Evolutionary conservation across 78 protist genomes (phyloP), one percentile per base, ranked within the genome.

Genomic region (Corallochytrium limacisporum): DNA sequence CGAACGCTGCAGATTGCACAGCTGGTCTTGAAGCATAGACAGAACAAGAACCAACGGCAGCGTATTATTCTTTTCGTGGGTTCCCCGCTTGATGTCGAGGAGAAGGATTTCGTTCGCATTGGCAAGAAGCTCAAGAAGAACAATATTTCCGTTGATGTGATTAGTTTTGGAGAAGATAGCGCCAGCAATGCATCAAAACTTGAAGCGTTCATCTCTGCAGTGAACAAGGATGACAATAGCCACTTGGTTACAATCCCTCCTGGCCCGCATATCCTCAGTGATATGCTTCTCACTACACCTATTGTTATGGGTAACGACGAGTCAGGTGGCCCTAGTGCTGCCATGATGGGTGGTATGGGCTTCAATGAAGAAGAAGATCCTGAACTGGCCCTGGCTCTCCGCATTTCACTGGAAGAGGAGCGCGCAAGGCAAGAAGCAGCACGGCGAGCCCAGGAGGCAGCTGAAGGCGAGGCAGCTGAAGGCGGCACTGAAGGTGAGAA

Each of bases 61-160:
- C 85, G 95, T 57, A 84, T 90, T 55, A 51, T 90, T 37, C 81
- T 75, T 2, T 90, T 90, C 53, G 91, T 90, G 31, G 95, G 95
- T 9, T 49, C 78, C 44, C 95, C 95, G 28, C 42, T 90, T 1
- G 69, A 71, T 24, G 82, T 49, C 7, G 66, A 65, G 1, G 68
- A 69, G 65, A 16, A 50, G 42, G 55, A 59, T 24, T 29, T 72
- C 35, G 74, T 72, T 20, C 43, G 47, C 56, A 77, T 90, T 22
- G 95, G 84, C 37, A 84, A 84, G 82, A 75, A 78, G 74, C 74
- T 90, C 29, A 87, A 85, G 75, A 90, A 90, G 77, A 85, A 81
- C 73, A 65, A 76, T 29, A 75, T 90, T 31, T 85, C 92, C 6
- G 73, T 90, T 7, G 95, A 90, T 61, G 63, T 90, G n/a, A 66